Conservation (phyloP, 108 stramenopile genomes). For the Halocafeteria seosinensis region DNA sequence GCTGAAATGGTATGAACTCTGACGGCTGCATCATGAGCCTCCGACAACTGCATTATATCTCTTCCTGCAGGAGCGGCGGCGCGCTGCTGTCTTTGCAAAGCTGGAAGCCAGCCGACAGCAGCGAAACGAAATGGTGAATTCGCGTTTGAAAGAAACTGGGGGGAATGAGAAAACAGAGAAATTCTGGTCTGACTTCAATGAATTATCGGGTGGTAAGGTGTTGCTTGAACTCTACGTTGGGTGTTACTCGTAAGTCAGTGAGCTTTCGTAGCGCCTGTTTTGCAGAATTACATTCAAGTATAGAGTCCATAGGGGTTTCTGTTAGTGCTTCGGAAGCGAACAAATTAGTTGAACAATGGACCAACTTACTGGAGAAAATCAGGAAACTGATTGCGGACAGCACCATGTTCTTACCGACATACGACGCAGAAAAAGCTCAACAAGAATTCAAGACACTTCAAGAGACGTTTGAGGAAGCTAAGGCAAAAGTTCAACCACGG, state of each 20-base stretch:
- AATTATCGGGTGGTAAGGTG: neutral
- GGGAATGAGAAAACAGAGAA: neutral
- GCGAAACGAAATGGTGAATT: neutral
- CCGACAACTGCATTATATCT: neutral
- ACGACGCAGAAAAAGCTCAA: constrained; percentile 9
- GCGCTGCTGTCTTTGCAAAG: neutral
- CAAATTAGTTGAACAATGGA: neutral
- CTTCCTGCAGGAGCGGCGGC: neutral
- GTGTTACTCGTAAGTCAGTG: neutral
- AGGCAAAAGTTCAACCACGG: neutral
- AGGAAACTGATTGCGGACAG: constrained; percentile 22
- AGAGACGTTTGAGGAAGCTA: neutral
- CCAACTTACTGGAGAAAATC: neutral
- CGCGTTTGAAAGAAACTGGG: neutral
- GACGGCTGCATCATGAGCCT: neutral
- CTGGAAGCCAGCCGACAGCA: neutral
- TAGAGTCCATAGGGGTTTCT: neutral
- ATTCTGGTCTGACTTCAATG: neutral
- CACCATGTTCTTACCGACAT: constrained; percentile 24
- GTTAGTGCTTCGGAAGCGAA: neutral
- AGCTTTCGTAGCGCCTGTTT: neutral
- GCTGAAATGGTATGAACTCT: neutral
- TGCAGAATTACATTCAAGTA: neutral
- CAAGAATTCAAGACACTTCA: neutral
- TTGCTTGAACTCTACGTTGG: neutral